A percentile compares a stretch with the other conserved stretches of the same genome.
Evolutionary conservation across 2,329 filamentous ascomycete genomes (phyloP).

Genomic region (Fusarium hostae): DNA sequence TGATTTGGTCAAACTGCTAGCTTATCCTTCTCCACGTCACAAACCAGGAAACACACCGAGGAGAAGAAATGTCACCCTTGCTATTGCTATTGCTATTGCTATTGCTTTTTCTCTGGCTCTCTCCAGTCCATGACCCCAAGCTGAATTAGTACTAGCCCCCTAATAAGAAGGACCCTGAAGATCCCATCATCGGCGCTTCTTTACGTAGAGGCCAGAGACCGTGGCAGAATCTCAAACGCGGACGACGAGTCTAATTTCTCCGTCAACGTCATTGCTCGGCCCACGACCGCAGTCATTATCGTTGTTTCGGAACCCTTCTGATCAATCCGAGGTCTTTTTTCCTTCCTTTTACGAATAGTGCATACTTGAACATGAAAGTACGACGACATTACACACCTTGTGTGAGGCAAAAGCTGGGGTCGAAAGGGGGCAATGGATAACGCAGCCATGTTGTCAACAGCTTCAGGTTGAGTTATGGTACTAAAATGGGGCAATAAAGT

Average conservation of each 20-base stretch:
- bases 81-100: neutral
- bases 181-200: constrained; percentile 36
- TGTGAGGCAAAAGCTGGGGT: constrained; percentile 11
- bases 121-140: constrained; percentile 7
- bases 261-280: constrained; percentile 39
- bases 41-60: constrained; percentile 3
- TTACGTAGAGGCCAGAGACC: constrained; percentile 14
- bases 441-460: constrained; percentile 13
- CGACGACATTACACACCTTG: neutral
- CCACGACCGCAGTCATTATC: constrained; percentile 29
- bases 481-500: constrained; percentile 20
- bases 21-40: constrained; percentile 21
- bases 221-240: constrained; percentile 33
- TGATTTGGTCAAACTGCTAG: neutral
- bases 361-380: neutral
- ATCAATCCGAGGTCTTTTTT: constrained; percentile 12
- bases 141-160: constrained; percentile 24
- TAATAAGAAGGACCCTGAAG: constrained; percentile 44
- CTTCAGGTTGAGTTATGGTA: constrained; percentile 1
- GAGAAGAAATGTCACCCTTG: neutral
- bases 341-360: constrained; percentile 11
- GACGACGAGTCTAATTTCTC: constrained; percentile 31
- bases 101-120: neutral
- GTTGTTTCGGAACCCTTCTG: constrained; percentile 29
- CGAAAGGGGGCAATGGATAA: constrained; percentile 3